Base-by-base conservation (phyloP, 2,329 filamentous ascomycete species). In the Aspergillus sp. region DNA sequence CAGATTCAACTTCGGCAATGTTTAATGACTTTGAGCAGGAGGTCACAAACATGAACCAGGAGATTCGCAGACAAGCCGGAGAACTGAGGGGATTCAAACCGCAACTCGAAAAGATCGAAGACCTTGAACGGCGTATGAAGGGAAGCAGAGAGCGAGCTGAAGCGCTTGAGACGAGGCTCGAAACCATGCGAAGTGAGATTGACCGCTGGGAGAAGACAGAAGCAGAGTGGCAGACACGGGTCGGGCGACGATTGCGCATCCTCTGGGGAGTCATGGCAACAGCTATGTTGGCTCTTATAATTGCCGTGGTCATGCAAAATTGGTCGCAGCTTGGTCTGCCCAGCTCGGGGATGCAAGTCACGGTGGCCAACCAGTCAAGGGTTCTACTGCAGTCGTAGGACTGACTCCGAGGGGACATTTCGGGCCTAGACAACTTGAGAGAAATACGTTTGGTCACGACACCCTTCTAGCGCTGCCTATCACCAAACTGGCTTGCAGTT, bases 181-280 rank as follows among this genome's bases (percentile, higher is more conserved):
- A 70, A 29, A 55, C 50, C 2, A 69, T 71, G 30, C 58, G 66
- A 36, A 48, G 53, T 10, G 62, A 65, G 49, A 70, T 74, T 39
- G 62, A 70, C 46, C 57, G 55, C 33, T 73, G 69, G 68, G 70
- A 73, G 47, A 57, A 58, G 42, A 58, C 62, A 46, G 71, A 75
- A 47, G 55, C 54, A 7, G 67, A 73, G 45, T 71, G 65, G 63
- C 68, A 71, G 57, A 61, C 56, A 30, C 61, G 63, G 26, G 58
- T 68, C 5, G 65, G 59, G 38, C 61, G 66, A 43, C 56, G 69
- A 39, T 52, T 71, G 36, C 65, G 66, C 19, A 62, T 72, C 26
- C 58, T 69, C 48, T 71, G 65, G 67, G 57, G 55, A 0, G 51
- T 61, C 27, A 48, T 66, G 19, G 52, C 48, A 8, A 53, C 55